Percentiles rank a stretch among this genome's conserved stretches.
Evolutionary conservation across 129 eudicot species (phyloP).

Genomic region (Apium graveolens): DNA sequence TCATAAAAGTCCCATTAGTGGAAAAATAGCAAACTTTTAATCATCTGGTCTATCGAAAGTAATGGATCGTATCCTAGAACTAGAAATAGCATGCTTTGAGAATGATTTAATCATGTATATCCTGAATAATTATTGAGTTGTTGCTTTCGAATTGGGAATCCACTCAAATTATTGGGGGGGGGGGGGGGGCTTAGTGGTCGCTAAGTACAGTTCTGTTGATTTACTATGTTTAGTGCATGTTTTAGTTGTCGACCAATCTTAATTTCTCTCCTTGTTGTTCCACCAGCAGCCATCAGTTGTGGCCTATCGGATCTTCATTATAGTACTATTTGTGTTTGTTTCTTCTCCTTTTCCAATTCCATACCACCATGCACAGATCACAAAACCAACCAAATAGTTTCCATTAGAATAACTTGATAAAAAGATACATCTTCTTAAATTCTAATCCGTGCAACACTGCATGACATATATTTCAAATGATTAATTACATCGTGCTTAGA

Average conservation of each 20-base stretch:
- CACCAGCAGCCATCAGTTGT: constrained; percentile 1
- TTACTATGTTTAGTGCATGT: constrained; percentile 1
- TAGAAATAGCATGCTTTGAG: constrained; percentile 3
- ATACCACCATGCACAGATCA: neutral
- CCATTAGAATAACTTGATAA: neutral
- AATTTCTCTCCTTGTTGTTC: neutral
- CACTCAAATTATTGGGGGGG: constrained; percentile 7
- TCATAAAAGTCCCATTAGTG: neutral
- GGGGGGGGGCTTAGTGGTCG: neutral
- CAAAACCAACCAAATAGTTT: neutral
- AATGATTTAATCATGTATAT: neutral
- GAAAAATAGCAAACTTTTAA: neutral
- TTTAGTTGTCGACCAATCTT: neutral
- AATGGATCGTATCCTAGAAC: neutral
- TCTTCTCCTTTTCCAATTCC: neutral
- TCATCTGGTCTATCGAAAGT: neutral
- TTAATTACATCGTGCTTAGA: too few relatives aligned
- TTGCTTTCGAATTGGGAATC: constrained; percentile 16
- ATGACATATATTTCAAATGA: neutral
- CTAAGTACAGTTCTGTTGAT: neutral
- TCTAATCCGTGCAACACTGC: neutral
- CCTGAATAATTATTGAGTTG: constrained; percentile 4
- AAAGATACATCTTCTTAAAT: neutral
- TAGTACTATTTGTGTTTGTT: neutral
- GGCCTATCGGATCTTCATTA: neutral